Evolutionary conservation across 2,329 filamentous ascomycete species (phyloP), one percentile per base, ranked within the genome.

Genomic region (Ramichloridium luteum): DNA sequence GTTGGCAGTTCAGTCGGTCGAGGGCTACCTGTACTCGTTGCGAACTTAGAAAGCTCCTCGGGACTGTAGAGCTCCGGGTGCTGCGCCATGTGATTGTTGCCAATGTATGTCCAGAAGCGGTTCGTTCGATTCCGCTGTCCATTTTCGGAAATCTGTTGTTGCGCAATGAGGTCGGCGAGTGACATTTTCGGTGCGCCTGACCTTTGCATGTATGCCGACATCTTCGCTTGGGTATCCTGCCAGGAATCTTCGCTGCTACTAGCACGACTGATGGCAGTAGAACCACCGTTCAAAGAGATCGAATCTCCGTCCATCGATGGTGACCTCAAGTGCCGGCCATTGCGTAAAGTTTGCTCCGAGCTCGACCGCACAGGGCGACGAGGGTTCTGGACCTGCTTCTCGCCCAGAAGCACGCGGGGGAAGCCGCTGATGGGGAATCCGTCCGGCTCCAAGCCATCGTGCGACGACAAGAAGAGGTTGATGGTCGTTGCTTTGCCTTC

Each of bases 61-160:
- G 41, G 30, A 8, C 41, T 40, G 38, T 48, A 54, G 42, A 52
- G 35, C 28, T 52, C 49, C 9, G 49, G 49, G 37, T 54, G 44
- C 29, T 48, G 44, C 2, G 46, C 48, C 49, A 55, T 54, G 35
- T 54, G 49, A 13, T 47, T 48, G 35, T 50, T 50, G 28, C 50
- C 51, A 17, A 53, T 54, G 27, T 55, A 55, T 3, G 50, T 51
- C 51, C 51, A 55, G 43, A 55, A 55, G n/a, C 50, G 38, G 27
- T 50, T 52, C 10, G 46, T 50, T 6, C 49, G 37, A n/a, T 38
- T 32, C 28, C 44, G 46, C 10, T 31, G 40, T 8, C 46, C 45
- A 5, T 30, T 27, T 18, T 28, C 30, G 13, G 23, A 25, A 13
- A 9, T 18, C 30, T 51, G 45, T 25, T 50, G 43, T 26, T 49